A percentile compares a stretch with the other conserved stretches of the same genome.
Evolutionary conservation across 495 filamentous ascomycete genomes (phyloP).

Genomic region (Aspergillus biplanus): DNA sequence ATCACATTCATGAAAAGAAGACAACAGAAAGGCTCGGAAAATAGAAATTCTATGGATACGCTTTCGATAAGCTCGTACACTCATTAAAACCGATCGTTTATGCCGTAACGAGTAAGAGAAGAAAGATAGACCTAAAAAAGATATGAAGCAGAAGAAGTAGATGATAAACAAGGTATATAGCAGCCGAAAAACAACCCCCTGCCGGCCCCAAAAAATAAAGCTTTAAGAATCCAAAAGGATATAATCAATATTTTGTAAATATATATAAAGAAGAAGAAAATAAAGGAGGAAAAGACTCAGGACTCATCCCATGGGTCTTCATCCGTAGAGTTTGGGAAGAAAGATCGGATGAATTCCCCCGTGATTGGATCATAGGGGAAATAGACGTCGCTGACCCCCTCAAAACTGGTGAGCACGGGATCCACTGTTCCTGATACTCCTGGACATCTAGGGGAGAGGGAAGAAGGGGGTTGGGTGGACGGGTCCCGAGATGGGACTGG

Average conservation of each 20-base stretch:
- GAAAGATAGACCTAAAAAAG: too few relatives aligned
- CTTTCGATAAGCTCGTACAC: too few relatives aligned
- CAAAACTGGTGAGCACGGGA: constrained; percentile 1
- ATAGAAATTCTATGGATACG: too few relatives aligned
- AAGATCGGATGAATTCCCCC: constrained; percentile 49
- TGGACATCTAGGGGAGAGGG: not conserved
- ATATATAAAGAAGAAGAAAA: not conserved
- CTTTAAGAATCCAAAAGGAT: not conserved
- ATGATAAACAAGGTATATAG: too few relatives aligned
- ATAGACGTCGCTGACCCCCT: constrained; percentile 30
- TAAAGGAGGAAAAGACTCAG: not conserved
- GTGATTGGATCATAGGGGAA: constrained; percentile 53
- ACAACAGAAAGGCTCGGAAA: too few relatives aligned
- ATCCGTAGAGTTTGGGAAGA: constrained; percentile 41
- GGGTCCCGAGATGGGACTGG: not conserved
- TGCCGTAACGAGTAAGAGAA: too few relatives aligned
- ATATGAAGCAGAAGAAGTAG: too few relatives aligned
- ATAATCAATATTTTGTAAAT: not conserved
- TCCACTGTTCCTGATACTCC: not conserved
- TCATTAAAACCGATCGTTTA: too few relatives aligned
- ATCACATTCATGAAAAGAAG: too few relatives aligned
- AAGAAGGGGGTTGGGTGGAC: not conserved
- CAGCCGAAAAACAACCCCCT: too few relatives aligned
- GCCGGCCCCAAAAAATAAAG: too few relatives aligned
- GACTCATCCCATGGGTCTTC: constrained; percentile 27